Evolutionary conservation across 2,329 filamentous ascomycete species (phyloP).

Genomic region (Stagonosporopsis rhizophila): DNA sequence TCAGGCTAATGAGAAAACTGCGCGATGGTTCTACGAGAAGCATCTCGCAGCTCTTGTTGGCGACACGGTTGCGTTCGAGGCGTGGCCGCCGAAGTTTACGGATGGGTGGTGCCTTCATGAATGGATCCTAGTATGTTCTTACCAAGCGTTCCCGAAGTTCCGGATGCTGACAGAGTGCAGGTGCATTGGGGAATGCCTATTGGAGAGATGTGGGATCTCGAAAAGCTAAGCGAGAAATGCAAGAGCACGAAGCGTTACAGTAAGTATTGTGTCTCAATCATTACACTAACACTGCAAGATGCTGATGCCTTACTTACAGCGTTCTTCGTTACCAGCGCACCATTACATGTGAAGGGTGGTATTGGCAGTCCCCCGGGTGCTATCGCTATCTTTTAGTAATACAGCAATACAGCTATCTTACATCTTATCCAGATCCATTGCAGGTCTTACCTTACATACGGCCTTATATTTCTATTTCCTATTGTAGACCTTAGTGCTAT

Average conservation of each 20-base stretch:
- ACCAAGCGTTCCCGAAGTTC: no score
- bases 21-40: conserved; percentile 49
- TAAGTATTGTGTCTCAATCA: not conserved
- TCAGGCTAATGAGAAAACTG: conserved; percentile 39
- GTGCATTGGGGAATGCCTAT: conserved; percentile 39
- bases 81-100: conserved; percentile 40
- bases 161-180: not conserved
- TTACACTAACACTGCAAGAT: not conserved
- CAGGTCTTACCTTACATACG: no score
- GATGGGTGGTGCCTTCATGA: conserved; percentile 46
- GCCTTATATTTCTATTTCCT: no score
- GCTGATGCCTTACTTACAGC: conserved; percentile 17
- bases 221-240: conserved; percentile 60
- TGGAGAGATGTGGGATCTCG: conserved; percentile 54
- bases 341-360: conserved; percentile 63
- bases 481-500: no score
- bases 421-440: no score
- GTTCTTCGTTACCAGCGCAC: conserved; percentile 68
- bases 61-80: conserved; percentile 53
- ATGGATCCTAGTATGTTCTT: conserved; percentile 30
- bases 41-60: conserved; percentile 47
- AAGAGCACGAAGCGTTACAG: conserved; percentile 61
- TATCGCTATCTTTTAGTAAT: conserved; percentile 41
- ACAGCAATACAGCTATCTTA: no score
- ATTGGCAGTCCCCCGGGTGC: conserved; percentile 48